A percentile compares a stretch with the other conserved stretches of the same genome.
phyloP scores from a whole-genome alignment of 805 yeast species.

The Lipomyces yamadae region DNA sequence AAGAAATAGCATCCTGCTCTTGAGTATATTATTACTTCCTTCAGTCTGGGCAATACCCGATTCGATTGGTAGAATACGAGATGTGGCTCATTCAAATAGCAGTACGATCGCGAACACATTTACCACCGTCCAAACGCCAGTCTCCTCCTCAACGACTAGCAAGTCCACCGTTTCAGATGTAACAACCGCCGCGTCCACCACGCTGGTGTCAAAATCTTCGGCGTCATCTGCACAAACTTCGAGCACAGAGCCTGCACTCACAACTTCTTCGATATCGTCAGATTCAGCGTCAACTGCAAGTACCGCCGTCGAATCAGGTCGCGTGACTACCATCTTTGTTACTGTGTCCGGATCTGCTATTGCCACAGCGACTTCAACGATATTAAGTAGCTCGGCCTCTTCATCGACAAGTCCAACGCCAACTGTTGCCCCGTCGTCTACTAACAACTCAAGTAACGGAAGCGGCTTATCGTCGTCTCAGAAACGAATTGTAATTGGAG shows the following conservation, averaged over 20 bases:
- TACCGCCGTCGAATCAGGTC: constrained; percentile 32
- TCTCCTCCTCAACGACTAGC: neutral
- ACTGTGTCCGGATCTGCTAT: constrained; percentile 10
- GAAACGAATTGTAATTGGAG: constrained; percentile 65
- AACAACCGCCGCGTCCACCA: neutral
- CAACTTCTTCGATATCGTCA: constrained; percentile 19
- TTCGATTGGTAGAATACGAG: too few relatives aligned
- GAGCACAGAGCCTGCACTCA: neutral
- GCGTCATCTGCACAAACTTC: neutral
- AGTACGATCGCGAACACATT: neutral
- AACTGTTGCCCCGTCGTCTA: neutral
- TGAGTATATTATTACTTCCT: neutral
- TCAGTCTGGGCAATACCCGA: neutral
- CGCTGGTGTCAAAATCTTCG: neutral
- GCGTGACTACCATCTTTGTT: constrained; percentile 23
- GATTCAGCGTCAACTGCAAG: constrained; percentile 41
- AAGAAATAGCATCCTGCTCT: neutral
- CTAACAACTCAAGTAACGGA: neutral
- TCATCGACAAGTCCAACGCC: constrained; percentile 3
- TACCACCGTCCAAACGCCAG: neutral
- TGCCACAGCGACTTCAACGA: constrained; percentile 1
- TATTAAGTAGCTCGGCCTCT: neutral
- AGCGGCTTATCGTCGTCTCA: constrained; percentile 54
- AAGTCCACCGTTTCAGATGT: neutral
- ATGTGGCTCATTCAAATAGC: neutral